These are phyloP conservation scores for Tricholoma terreum DNA, from an alignment of 768 basidiomycete genomes.

Conservation along the genomic window DNA sequence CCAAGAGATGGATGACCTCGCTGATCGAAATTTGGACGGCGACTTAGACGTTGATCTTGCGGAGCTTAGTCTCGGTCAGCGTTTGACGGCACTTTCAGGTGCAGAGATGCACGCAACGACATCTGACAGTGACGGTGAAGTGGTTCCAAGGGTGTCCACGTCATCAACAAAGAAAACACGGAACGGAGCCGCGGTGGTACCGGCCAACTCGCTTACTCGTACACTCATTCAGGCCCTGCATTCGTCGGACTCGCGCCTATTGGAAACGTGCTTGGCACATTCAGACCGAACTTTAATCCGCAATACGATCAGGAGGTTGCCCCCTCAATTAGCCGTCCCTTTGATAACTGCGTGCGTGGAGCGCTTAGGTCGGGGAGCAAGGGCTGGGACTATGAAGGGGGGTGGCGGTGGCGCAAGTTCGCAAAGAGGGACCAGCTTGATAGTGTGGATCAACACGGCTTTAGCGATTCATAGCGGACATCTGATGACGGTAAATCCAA, in stretches of 20 bases:
- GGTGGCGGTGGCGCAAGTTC: conserved; percentile 77
- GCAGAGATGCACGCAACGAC: conserved; percentile 39
- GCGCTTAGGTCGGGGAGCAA: conserved; percentile 72
- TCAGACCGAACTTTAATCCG: conserved; percentile 78
- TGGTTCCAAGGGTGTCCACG: conserved; percentile 24
- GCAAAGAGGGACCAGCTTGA: conserved; percentile 66
- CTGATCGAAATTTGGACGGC: conserved; percentile 55
- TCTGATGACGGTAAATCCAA: conserved; percentile 81
- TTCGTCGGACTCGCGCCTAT: conserved; percentile 82
- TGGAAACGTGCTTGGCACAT: conserved; percentile 86
- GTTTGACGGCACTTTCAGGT: conserved; percentile 72
- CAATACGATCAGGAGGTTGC: conserved; percentile 83
- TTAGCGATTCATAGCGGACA: conserved; percentile 85
- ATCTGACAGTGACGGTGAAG: conserved; percentile 49
- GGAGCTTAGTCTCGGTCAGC: conserved; percentile 89
- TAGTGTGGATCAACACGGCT: conserved; percentile 79
- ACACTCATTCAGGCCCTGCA: conserved; percentile 96
- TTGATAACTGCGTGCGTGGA: conserved; percentile 88
- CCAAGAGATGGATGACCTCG: conserved; percentile 49
- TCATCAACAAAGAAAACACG: conserved; percentile 31
- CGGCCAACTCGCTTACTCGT: conserved; percentile 85
- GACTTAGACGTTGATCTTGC: conserved; percentile 80
- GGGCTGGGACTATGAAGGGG: conserved; percentile 71
- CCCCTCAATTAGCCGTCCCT: conserved; percentile 82
- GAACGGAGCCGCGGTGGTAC: conserved; percentile 43